Conservation (phyloP, 306 rosid genomes). For the Urtica urens region DNA sequence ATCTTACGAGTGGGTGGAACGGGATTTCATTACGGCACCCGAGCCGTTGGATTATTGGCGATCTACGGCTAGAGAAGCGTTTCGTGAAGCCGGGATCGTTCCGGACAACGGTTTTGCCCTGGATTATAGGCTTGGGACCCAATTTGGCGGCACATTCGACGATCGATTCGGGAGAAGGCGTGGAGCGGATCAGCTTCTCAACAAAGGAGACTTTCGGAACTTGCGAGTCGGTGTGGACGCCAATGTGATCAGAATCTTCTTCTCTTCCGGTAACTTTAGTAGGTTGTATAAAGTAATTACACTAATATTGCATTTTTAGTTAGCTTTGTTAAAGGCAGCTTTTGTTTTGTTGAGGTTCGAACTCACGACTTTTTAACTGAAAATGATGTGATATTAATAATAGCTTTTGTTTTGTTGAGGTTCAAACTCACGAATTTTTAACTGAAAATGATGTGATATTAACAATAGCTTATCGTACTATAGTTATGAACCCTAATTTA, state of each 20-base stretch:
- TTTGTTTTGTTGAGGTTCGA: no score
- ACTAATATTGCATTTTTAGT: no score
- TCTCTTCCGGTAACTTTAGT: no score
- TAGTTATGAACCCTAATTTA: no score
- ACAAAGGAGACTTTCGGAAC: slow-evolving; percentile 3
- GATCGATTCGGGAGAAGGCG: slow-evolving; percentile 11
- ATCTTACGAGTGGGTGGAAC: slow-evolving; percentile 19
- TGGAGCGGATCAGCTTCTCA: slow-evolving; percentile 25
- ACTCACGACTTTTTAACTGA: no score
- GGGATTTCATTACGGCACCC: background rate
- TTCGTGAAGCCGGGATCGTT: slow-evolving; percentile 1
- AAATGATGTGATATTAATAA: no score
- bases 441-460: no score
- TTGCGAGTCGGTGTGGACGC: slow-evolving; percentile 14
- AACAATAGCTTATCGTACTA: no score
- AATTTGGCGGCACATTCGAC: slow-evolving; percentile 5
- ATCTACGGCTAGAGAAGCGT: background rate
- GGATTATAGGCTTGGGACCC: slow-evolving; percentile 6
- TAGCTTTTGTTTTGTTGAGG: no score
- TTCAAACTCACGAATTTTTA: no score
- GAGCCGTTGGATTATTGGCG: background rate
- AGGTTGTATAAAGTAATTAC: no score
- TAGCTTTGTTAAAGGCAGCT: no score
- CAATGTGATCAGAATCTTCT: slow-evolving; percentile 16
- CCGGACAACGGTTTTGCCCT: slow-evolving; percentile 10